Evolutionary conservation across 2,329 filamentous ascomycete genomes (phyloP), one percentile per base, ranked within the genome.

Genomic region (Elsinoe ampelina): DNA sequence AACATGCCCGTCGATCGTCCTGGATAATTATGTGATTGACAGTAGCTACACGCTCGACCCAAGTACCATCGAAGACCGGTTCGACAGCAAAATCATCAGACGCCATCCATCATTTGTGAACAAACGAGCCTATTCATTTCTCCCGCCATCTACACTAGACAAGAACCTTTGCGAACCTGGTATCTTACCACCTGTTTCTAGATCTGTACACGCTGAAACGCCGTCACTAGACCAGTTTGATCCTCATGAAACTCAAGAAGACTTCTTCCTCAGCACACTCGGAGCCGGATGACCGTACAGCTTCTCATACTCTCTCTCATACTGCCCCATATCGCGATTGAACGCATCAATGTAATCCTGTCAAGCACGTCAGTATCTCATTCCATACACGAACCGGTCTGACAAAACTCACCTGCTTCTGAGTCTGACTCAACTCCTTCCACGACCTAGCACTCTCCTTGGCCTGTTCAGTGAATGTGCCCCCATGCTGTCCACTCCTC

Each of bases 401-500:
- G 8, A 45, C 13, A 55, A 12, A 8, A 62, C 65, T 61, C 59
- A 78, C 77, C 71, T 78, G 68, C 64, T 75, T 78, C 63, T 80
- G 73, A n/a, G 60, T 64, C 8, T 67, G 67, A 55, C 66, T 67
- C 47, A 82, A 64, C 2, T 64, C 70, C 57, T 73, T 75, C 73
- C 72, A 83, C 63, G 82, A 79, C 30, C 67, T 61, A 0, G 52
- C 58, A 15, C 78, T 65, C 38, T 78, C 64, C 60, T 68, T 74
- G 5, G 63, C 5, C 1, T 67, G 62, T 1, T 84, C 78, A 0
- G 3, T 1, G 0, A 71, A 0, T 0, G 55, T 6, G 47, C 74
- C 69, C 58, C 73, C 75, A 57, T 81, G 73, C 54, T 84, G 82
- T 17, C 76, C 76, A 45, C 70, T 75, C 1, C 59, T 60, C 4